Base-by-base conservation (phyloP, 164 flowering plant genomes). In the Litsea cubeba region DNA sequence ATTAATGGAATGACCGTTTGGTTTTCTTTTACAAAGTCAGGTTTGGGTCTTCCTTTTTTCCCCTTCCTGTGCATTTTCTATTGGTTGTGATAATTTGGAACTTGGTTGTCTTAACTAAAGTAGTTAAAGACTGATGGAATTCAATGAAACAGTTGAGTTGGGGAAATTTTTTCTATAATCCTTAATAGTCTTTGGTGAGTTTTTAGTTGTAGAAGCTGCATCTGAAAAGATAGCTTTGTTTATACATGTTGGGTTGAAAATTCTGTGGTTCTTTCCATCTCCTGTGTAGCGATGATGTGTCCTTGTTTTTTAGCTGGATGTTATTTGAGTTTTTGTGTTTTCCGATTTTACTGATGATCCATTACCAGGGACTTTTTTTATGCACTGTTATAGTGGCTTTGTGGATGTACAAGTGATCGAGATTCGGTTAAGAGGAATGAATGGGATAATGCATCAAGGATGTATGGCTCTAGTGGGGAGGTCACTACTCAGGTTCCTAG, bases 401-500 rank as follows among this genome's bases (percentile, higher is more conserved):
- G 86, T 77, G 88, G 87, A 81, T 76, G 71, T 78, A 71, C 50
- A 70, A 85, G 78, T 69, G 84, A 85, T 71, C 77, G 80, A 73
- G 84, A 79, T 76, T 49, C 49, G 67, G 85, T 80, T 72, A 64
- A 63, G 70, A 75, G 75, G 66, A 54, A 70, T 70, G 83, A 82
- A 74, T 81, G 77, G 63, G 85, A 83, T 54, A 74, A 74, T n/a
- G 77, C 50, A 28, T 71, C 75, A 23, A 68, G 65, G 58, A 79
- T 85, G 87, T 82, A 81, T 82, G 93, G 96, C 46, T 87, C 92
- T 69, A 89, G 91, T 79, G 99, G 91, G 50, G 92, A 89, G 58
- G 58, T 74, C 49, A 71, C 74, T 60, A 79, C 80, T n/a, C 82
- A 82, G 75, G 82, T 95, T 81, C 99, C 99, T 72, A 88, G 93